phyloP scores from a whole-genome alignment of 139 green algal genomes.

The Bryopsis sp. region DNA sequence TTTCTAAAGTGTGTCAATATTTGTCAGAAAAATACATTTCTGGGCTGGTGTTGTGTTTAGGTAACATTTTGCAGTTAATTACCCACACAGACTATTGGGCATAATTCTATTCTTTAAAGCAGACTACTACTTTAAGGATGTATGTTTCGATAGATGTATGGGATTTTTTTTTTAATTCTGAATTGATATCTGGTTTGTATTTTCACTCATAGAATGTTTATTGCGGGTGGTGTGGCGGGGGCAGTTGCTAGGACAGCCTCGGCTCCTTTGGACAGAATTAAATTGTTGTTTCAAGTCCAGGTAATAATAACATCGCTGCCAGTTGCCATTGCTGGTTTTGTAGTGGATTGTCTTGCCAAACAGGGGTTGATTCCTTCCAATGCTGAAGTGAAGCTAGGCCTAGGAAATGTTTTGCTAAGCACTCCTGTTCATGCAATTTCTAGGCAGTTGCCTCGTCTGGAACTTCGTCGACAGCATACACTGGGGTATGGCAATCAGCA shows the following conservation, averaged over 20 bases:
- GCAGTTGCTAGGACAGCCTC: conserved; percentile 55
- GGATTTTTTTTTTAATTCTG: too few species aligned
- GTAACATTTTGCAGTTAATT: too few species aligned
- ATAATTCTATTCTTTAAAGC: too few species aligned
- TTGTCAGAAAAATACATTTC: too few species aligned
- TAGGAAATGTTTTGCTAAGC: neutral
- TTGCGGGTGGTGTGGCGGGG: conserved; percentile 61
- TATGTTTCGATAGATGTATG: too few species aligned
- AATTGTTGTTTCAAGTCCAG: conserved; percentile 92
- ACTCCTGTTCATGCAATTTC: neutral
- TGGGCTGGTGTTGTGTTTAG: too few species aligned
- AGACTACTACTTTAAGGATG: too few species aligned
- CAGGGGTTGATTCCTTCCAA: too few species aligned
- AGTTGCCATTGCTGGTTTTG: neutral
- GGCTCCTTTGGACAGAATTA: conserved; percentile 82
- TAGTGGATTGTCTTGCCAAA: too few species aligned
- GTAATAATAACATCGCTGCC: conserved; percentile 13
- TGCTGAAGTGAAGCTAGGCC: neutral
- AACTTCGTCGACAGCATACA: conserved; percentile 54
- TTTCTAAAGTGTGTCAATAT: too few species aligned
- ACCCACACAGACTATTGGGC: too few species aligned
- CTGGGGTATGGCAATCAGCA: conserved; percentile 69
- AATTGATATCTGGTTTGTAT: too few species aligned
- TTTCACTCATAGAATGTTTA: conserved; percentile 31
- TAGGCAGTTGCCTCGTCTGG: conserved; percentile 30